A percentile compares a stretch with the other conserved stretches of the same genome.
These are phyloP conservation scores for Ascoidea tarda DNA, from an alignment of 805 yeast species.

Conservation along the genomic window DNA sequence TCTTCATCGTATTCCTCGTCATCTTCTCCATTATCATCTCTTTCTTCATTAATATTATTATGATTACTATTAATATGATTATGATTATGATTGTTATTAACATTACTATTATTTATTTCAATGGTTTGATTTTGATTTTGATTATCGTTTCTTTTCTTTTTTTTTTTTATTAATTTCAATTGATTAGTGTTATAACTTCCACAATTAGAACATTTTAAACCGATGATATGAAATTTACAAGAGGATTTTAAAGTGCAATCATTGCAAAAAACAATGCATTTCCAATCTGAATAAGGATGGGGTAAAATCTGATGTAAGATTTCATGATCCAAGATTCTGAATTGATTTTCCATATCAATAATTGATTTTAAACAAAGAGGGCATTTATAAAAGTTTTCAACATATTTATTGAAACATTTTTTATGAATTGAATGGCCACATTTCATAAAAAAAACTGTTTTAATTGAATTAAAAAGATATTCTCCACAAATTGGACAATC, in stretches of 20 bases:
- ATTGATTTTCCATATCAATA: slow-evolving; percentile 78
- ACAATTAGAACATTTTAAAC: slow-evolving; percentile 79
- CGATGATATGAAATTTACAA: slow-evolving; percentile 68
- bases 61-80: too few relatives aligned
- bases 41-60: neutral
- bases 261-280: slow-evolving; percentile 62
- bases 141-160: slow-evolving; percentile 16
- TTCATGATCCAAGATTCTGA: slow-evolving; percentile 76
- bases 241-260: slow-evolving; percentile 80
- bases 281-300: slow-evolving; percentile 64
- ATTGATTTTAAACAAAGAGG: slow-evolving; percentile 82
- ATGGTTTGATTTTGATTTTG: too few relatives aligned
- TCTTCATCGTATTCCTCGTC: too few relatives aligned
- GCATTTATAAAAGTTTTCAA: slow-evolving; percentile 78
- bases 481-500: slow-evolving; percentile 92
- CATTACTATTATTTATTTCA: too few relatives aligned
- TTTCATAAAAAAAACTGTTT: slow-evolving; percentile 77
- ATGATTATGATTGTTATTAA: too few relatives aligned
- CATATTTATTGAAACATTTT: slow-evolving; percentile 64
- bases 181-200: slow-evolving; percentile 79
- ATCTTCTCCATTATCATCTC: too few relatives aligned
- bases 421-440: slow-evolving; percentile 95
- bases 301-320: slow-evolving; percentile 68
- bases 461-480: slow-evolving; percentile 70
- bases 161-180: slow-evolving; percentile 48